Evolutionary conservation across 345 rosid species (phyloP).

Genomic region (Moricandia arvensis): DNA sequence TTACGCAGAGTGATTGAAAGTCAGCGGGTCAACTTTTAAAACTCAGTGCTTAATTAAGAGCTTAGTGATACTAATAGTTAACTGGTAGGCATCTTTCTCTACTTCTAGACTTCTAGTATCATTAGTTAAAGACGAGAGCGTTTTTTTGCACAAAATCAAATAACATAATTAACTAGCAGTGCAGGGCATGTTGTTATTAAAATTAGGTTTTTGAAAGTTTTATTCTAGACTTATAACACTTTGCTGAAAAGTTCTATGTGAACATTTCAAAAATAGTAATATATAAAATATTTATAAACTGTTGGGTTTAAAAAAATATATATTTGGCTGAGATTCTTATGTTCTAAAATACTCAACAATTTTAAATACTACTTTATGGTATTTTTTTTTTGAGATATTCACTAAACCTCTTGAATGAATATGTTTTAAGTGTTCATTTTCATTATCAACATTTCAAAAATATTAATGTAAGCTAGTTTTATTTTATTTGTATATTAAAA

Average conservation of each 20-base stretch:
- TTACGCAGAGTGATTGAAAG: conserved; percentile 20
- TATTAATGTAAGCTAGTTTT: not conserved
- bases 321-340: too few relatives aligned
- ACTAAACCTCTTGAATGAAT: too few relatives aligned
- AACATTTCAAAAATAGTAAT: too few relatives aligned
- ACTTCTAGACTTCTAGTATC: conserved; percentile 22
- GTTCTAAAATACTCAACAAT: too few relatives aligned
- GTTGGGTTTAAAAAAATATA: too few relatives aligned
- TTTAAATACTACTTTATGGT: too few relatives aligned
- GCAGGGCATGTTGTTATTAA: not conserved
- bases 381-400: too few relatives aligned
- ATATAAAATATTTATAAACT: too few relatives aligned
- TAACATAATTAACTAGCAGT: not conserved
- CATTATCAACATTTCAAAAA: not conserved
- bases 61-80: not conserved
- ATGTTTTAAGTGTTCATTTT: not conserved
- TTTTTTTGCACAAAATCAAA: conserved; percentile 2
- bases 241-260: too few relatives aligned
- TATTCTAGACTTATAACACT: not conserved
- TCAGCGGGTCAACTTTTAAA: conserved; percentile 39
- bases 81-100: conserved; percentile 30
- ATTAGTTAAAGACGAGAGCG: not conserved
- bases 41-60: conserved; percentile 31
- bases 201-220: not conserved
- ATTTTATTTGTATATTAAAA: not conserved